Evolutionary conservation across 495 filamentous ascomycete species (phyloP), one percentile per base, ranked within the genome.

Genomic region (Penicillium subrubescens): DNA sequence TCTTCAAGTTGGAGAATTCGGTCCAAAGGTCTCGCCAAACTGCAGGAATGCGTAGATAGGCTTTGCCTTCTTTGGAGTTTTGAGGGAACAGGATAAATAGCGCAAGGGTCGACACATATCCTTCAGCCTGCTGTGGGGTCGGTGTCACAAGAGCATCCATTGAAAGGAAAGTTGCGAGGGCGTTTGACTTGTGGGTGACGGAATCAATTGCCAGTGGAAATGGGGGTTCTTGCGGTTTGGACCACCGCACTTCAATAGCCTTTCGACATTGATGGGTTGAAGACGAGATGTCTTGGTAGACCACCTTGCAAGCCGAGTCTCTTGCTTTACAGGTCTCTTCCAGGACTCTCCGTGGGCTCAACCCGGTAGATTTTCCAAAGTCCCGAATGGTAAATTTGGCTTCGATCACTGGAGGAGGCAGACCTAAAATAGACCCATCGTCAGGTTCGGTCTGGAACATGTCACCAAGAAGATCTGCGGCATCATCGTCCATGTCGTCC

Each of bases 301-400:
- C 80, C 57, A 94, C 75, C 67, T 82, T 88, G 21, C 82, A 88
- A 8, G 81, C 78, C 6, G 90, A 79, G 73, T 96, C 93, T 81
- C 91, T 90, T 62, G 92, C 86, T 67, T 89, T 90, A 73, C 93
- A 96, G 50, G 92, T 86, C 75, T 97, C 95, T 69, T 97, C 92
- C 17, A 99, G 75, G 44, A 91, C 83, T 60, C 88, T 82, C 44
- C 86, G 83, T 21, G 92, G 92, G 65, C 76, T 89, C 15, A 94
- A 65, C 37, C 92, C 90, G 17, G 80, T 85, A 81, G 83, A 88
- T 72, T 91, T 90, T 17, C 93, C 94, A 84, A 99, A 97, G 64
- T 97, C 88, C 57, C 92, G 79, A 57, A 96, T 83, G 3, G 71
- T 84, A 8, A 92, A 77, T 17, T 70, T 53, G 7, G 68, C 62